Evolutionary conservation across 495 filamentous ascomycete genomes (phyloP).

Genomic region (Podospora pseudocomata): DNA sequence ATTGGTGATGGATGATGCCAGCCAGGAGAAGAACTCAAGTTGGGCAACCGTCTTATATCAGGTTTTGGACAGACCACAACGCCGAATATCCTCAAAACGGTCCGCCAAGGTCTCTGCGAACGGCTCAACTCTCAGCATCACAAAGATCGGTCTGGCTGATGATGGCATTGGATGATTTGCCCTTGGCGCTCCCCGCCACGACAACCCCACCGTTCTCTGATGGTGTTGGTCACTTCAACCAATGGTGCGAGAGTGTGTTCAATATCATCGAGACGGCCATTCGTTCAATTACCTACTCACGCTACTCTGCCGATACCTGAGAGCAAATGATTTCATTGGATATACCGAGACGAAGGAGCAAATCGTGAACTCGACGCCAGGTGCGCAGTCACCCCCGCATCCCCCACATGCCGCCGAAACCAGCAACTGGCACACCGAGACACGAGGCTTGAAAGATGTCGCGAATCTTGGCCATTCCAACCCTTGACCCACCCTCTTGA

Average conservation of each 20-base stretch:
- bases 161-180: not conserved
- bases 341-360: not conserved
- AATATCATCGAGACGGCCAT: not conserved
- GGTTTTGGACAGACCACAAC: not conserved
- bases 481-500: conserved; percentile 13
- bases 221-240: not conserved
- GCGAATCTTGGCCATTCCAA: conserved; percentile 20
- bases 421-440: not conserved
- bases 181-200: not conserved
- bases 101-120: not conserved
- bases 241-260: conserved; percentile 1
- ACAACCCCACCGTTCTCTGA: not conserved
- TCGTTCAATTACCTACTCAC: not conserved
- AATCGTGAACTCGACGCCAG: not conserved
- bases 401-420: conserved; percentile 1
- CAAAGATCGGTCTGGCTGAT: not conserved
- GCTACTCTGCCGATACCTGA: too few relatives aligned
- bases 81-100: not conserved
- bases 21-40: not conserved
- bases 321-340: not conserved
- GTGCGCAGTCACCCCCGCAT: not conserved
- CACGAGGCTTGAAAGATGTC: conserved; percentile 18
- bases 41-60: not conserved
- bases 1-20: not conserved
- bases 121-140: not conserved